A percentile compares a stretch with the other conserved stretches of the same genome.
phyloP scores from a whole-genome alignment of 805 yeast species.

The Schizosaccharomyces pombe region DNA sequence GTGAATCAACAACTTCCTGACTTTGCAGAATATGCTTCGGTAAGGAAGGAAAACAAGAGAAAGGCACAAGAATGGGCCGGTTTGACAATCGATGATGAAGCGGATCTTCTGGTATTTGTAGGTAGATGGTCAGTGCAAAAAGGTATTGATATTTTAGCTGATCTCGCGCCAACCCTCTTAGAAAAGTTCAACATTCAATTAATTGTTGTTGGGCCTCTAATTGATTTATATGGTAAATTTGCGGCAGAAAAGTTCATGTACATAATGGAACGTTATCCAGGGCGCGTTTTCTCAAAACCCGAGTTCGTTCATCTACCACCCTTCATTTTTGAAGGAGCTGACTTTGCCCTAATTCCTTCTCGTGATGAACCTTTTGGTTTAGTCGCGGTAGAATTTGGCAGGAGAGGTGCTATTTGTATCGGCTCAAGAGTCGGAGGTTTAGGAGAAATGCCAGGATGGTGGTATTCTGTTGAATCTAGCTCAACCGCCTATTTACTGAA shows the following conservation, averaged over 20 bases:
- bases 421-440: constrained; percentile 4
- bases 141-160: constrained; percentile 3
- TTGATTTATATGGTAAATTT: constrained; percentile 3
- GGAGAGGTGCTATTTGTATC: constrained; percentile 5
- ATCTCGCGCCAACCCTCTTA: constrained; percentile 1
- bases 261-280: constrained; percentile 4
- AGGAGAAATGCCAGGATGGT: constrained; percentile 5
- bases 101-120: constrained; percentile 4
- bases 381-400: constrained; percentile 5
- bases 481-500: constrained; percentile 3
- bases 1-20: neutral
- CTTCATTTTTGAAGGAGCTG: constrained; percentile 4
- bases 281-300: constrained; percentile 3
- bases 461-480: constrained; percentile 3
- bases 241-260: constrained; percentile 3
- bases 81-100: neutral
- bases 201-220: constrained; percentile 4
- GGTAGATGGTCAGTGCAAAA: constrained; percentile 5
- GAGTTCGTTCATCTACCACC: constrained; percentile 3
- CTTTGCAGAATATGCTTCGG: neutral
- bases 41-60: neutral
- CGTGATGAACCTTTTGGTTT: constrained; percentile 5
- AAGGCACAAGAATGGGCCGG: constrained; percentile 5
- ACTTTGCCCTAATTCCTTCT: constrained; percentile 5
- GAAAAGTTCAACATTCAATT: neutral